A percentile compares a stretch with the other conserved stretches of the same genome.
These are phyloP conservation scores for Yamadazyma tumulicola DNA, from an alignment of 805 yeast genomes.

Conservation along the genomic window DNA sequence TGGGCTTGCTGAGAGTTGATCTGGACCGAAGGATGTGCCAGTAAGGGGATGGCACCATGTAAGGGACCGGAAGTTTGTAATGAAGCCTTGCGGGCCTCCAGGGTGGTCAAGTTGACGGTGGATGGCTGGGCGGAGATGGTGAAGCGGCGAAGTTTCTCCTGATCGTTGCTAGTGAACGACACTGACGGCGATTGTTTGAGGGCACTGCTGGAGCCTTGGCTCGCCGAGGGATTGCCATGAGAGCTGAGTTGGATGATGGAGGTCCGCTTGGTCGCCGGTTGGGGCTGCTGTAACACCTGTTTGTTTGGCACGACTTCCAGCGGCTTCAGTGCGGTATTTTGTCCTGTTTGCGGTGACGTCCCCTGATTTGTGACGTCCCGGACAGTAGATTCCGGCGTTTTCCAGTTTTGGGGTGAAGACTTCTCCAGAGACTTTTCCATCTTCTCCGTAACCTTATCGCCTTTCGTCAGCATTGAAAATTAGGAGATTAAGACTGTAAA, in stretches of 20 bases:
- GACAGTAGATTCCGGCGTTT: no score
- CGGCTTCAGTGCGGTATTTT: no score
- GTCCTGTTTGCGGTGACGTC: no score
- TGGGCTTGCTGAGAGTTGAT: conserved; percentile 4
- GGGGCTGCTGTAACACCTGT: conserved; percentile 7
- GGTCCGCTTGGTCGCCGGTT: conserved; percentile 4
- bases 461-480: no score
- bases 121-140: conserved; percentile 45
- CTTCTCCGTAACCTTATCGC: no score
- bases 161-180: conserved; percentile 30
- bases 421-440: no score
- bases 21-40: conserved; percentile 3
- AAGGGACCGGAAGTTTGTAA: conserved; percentile 1
- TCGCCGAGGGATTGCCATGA: no score
- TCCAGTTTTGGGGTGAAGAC: no score
- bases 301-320: not conserved
- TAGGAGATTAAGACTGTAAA: no score
- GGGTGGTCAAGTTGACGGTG: conserved; percentile 20
- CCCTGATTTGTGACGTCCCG: no score
- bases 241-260: conserved; percentile 2
- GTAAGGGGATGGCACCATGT: not conserved
- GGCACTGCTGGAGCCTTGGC: not conserved
- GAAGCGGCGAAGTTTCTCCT: conserved; percentile 37
- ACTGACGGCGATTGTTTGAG: conserved; percentile 14
- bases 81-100: conserved; percentile 5